These are phyloP conservation scores for Apium graveolens DNA, from an alignment of 129 eudicot genomes.

Conservation along the genomic window DNA sequence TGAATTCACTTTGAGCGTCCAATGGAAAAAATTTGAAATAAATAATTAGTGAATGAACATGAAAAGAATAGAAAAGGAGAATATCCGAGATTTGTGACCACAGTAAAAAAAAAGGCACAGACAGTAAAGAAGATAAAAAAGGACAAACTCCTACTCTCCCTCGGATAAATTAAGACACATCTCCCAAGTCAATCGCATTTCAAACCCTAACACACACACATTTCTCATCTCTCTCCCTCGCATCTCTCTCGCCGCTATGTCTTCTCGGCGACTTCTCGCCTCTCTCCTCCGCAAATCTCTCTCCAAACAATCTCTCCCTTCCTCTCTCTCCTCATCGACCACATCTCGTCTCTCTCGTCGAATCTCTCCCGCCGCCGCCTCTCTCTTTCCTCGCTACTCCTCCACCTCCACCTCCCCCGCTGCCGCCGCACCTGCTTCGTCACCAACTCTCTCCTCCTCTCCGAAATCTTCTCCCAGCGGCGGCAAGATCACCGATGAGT, in stretches of 20 bases:
- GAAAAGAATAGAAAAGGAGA: too few species aligned
- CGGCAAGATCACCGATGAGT: conserved; percentile 83
- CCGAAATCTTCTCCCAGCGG: background rate
- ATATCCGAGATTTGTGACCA: background rate
- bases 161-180: background rate
- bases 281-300: conserved; percentile 8
- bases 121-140: background rate
- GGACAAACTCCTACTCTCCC: background rate
- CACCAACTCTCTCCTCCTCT: background rate
- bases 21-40: too few species aligned
- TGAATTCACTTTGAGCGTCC: too few species aligned
- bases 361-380: background rate
- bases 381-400: background rate
- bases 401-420: background rate
- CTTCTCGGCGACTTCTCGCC: conserved; percentile 13
- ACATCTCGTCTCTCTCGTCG: background rate
- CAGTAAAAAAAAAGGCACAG: background rate
- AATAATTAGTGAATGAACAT: too few species aligned
- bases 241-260: conserved; percentile 5
- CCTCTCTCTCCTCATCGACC: background rate
- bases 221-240: background rate
- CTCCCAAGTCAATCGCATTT: background rate
- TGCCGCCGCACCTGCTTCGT: background rate
- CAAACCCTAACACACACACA: conserved; percentile 27
- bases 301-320: background rate